A percentile compares a stretch with the other conserved stretches of the same genome.
Conservation (phyloP, 352 stramenopile genomes). For the Phytophthora idaei region DNA sequence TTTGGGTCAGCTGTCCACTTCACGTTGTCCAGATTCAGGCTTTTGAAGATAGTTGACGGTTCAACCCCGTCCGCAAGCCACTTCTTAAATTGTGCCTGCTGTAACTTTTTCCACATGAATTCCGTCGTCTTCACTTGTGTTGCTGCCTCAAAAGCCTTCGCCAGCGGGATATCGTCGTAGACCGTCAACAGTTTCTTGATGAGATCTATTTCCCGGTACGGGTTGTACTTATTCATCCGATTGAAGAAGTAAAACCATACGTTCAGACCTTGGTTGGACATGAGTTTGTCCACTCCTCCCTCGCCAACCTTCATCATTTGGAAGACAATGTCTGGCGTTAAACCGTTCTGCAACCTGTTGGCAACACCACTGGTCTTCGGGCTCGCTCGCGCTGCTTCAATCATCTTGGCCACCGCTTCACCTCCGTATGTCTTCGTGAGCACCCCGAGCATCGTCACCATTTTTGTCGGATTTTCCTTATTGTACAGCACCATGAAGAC, state of each 20-base stretch:
- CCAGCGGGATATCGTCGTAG: conserved; percentile 6
- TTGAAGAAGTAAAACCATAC: conserved; percentile 14
- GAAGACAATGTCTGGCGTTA: conserved; percentile 3
- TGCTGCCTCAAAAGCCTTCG: conserved; percentile 6
- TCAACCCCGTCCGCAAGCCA: background rate
- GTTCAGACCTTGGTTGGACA: conserved; percentile 5
- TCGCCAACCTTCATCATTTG: conserved; percentile 1
- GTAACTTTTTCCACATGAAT: background rate
- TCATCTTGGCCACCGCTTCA: conserved; percentile 1
- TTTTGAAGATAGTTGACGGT: background rate
- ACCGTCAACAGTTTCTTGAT: conserved; percentile 5
- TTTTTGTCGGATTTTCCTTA: conserved; percentile 7
- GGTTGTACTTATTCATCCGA: background rate
- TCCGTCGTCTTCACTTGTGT: background rate
- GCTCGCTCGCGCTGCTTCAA: background rate
- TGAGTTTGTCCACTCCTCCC: background rate
- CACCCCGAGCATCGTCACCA: conserved; percentile 7
- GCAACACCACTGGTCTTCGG: background rate
- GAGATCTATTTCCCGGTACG: background rate
- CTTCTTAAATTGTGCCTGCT: conserved; percentile 5
- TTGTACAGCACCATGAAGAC: conserved; percentile 12
- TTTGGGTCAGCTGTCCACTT: background rate
- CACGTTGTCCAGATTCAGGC: background rate
- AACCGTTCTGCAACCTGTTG: conserved; percentile 4
- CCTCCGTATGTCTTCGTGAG: background rate